Conservation (phyloP, 1,284 basidiomycete genomes). For the Leccinum olivaceoglutinosum region DNA sequence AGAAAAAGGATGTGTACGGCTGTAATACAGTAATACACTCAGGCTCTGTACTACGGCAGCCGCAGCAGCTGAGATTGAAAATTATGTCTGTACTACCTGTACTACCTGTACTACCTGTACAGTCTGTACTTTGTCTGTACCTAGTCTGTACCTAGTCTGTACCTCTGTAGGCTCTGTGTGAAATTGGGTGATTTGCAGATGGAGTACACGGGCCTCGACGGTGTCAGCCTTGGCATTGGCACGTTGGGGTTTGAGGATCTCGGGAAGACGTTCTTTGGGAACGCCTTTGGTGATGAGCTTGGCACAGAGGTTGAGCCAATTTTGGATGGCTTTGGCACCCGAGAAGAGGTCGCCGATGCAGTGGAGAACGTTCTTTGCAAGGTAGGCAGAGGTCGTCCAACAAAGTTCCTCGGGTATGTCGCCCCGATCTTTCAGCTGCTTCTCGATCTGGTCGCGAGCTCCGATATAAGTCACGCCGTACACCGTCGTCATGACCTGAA, state of each 20-base stretch:
- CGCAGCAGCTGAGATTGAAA: too few species aligned
- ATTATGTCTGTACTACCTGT: too few species aligned
- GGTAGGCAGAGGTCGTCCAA: constrained; percentile 77
- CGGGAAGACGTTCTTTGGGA: constrained; percentile 66
- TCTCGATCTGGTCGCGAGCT: constrained; percentile 92
- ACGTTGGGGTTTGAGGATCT: constrained; percentile 34
- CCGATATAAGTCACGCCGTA: constrained; percentile 97
- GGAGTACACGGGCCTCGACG: constrained; percentile 41
- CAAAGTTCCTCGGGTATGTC: constrained; percentile 72
- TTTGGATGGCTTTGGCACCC: constrained; percentile 89
- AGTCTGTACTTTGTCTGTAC: too few species aligned
- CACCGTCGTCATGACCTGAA: constrained; percentile 95
- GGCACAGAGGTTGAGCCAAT: constrained; percentile 83
- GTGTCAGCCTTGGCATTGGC: constrained; percentile 10
- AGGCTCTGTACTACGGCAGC: too few species aligned
- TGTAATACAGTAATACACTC: too few species aligned
- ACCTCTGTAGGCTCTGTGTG: too few species aligned
- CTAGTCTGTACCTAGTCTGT: too few species aligned
- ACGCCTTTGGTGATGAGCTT: constrained; percentile 87
- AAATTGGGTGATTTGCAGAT: too few species aligned
- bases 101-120: too few species aligned
- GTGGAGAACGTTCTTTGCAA: constrained; percentile 74
- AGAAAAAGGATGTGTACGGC: too few species aligned
- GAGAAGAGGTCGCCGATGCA: constrained; percentile 92
- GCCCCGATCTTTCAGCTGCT: constrained; percentile 75